phyloP scores from a whole-genome alignment of 768 basidiomycete genomes.

The Dentipellis fragilis region DNA sequence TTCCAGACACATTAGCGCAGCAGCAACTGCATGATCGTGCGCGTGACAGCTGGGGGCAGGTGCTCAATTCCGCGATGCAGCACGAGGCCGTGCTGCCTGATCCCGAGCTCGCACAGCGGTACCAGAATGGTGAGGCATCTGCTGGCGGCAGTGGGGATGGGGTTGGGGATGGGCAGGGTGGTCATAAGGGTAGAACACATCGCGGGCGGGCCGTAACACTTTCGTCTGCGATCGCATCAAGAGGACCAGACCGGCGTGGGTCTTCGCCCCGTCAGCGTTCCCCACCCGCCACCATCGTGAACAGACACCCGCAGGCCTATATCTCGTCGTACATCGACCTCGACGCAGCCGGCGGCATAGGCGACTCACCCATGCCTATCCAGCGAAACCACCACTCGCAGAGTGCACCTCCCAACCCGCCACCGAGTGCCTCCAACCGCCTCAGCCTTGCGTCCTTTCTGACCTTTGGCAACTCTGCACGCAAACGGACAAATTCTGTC shows the following conservation, averaged over 20 bases:
- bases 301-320: conserved; percentile 7
- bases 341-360: conserved; percentile 49
- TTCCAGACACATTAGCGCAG: not conserved
- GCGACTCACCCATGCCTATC: conserved; percentile 44
- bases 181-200: conserved; percentile 11
- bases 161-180: not conserved
- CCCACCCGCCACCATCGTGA: conserved; percentile 20
- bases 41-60: conserved; percentile 23
- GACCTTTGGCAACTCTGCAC: conserved; percentile 26
- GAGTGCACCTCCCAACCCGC: conserved; percentile 13
- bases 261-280: conserved; percentile 10
- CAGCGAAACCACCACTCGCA: conserved; percentile 11
- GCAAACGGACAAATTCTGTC: conserved; percentile 6
- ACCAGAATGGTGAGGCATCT: not conserved
- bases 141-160: not conserved
- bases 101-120: conserved; percentile 1
- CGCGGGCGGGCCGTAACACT: not conserved
- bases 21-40: conserved; percentile 11
- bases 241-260: too few relatives aligned
- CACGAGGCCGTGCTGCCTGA: conserved; percentile 4
- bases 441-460: conserved; percentile 47
- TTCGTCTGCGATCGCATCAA: not conserved
- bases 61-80: conserved; percentile 19
- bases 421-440: conserved; percentile 24
- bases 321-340: conserved; percentile 25